A percentile compares a stretch with the other conserved stretches of the same genome.
Evolutionary conservation across 805 yeast species (phyloP).

Genomic region (Yamadazyma laniorum): DNA sequence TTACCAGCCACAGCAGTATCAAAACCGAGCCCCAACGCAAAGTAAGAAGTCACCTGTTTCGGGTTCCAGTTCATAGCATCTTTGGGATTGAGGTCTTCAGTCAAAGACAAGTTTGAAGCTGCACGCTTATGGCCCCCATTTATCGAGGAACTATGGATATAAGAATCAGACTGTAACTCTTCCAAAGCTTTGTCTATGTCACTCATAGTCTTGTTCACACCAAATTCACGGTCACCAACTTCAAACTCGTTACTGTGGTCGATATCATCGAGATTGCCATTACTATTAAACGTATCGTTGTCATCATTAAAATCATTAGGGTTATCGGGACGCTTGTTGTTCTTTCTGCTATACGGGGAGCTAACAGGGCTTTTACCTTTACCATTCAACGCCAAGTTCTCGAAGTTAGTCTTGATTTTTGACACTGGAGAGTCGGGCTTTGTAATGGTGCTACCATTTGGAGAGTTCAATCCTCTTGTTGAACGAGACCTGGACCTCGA

Average conservation of each 20-base stretch:
- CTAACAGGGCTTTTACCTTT: not conserved
- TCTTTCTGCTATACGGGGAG: not conserved
- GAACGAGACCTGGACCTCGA: slow-evolving; percentile 52
- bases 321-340: not conserved
- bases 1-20: slow-evolving; percentile 72
- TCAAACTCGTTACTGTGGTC: not conserved
- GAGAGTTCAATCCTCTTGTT: slow-evolving; percentile 24
- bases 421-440: slow-evolving; percentile 12
- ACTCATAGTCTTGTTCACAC: slow-evolving; percentile 53
- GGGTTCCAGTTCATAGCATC: slow-evolving; percentile 75
- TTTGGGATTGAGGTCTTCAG: slow-evolving; percentile 43
- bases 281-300: slow-evolving; percentile 3
- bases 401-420: slow-evolving; percentile 8
- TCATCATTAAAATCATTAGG: slow-evolving; percentile 3
- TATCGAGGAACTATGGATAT: slow-evolving; percentile 3
- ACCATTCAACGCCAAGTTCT: not conserved
- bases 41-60: slow-evolving; percentile 77
- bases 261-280: not conserved
- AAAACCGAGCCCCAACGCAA: slow-evolving; percentile 65
- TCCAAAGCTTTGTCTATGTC: slow-evolving; percentile 74
- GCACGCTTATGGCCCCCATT: slow-evolving; percentile 6
- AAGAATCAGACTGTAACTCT: slow-evolving; percentile 47
- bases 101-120: slow-evolving; percentile 15
- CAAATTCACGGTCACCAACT: not conserved
- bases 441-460: slow-evolving; percentile 1